These are phyloP conservation scores for Clavispora carvajalis DNA, from an alignment of 805 yeast species.

Conservation along the genomic window DNA sequence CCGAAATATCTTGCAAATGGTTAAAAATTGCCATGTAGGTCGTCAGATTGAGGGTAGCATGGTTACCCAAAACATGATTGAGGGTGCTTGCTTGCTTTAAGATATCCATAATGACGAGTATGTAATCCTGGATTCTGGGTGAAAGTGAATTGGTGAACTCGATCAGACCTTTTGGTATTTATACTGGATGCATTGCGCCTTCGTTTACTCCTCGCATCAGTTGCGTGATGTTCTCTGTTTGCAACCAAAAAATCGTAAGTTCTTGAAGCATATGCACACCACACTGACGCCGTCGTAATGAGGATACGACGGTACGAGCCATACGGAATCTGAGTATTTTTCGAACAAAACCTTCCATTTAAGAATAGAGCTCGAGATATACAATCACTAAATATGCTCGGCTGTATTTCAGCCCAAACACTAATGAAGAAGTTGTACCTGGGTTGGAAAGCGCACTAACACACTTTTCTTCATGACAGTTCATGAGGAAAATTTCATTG, in stretches of 20 bases:
- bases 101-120: background rate
- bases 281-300: background rate
- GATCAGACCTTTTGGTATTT: background rate
- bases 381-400: too few relatives aligned
- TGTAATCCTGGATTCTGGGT: background rate
- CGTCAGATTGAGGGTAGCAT: background rate
- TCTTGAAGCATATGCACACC: background rate
- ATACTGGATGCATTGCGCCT: background rate
- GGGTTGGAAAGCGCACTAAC: too few relatives aligned
- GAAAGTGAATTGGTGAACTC: background rate
- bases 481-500: too few relatives aligned
- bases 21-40: background rate
- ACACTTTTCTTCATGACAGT: too few relatives aligned
- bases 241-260: slow-evolving; percentile 2
- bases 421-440: too few relatives aligned
- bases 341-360: too few relatives aligned
- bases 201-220: background rate
- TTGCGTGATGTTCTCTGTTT: slow-evolving; percentile 2
- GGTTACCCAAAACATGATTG: slow-evolving; percentile 1
- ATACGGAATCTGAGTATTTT: background rate
- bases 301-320: slow-evolving; percentile 1
- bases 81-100: slow-evolving; percentile 1
- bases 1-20: slow-evolving; percentile 2
- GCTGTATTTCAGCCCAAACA: too few relatives aligned
- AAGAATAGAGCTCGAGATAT: too few relatives aligned